Evolutionary conservation across 2,329 filamentous ascomycete genomes (phyloP).

Genomic region (Dactylella cylindrospora): DNA sequence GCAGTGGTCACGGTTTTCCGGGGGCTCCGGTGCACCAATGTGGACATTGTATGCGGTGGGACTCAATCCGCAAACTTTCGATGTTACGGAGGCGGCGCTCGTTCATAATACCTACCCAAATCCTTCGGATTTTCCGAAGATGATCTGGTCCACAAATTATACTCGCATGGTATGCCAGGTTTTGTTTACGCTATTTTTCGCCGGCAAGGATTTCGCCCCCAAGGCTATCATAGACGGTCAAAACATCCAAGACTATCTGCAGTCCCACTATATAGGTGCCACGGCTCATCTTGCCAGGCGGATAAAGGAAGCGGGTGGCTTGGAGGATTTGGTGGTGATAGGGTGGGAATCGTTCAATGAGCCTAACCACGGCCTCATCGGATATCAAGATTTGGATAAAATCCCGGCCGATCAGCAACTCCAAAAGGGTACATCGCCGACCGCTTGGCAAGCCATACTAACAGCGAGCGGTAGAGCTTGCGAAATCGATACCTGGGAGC

Average conservation of each 20-base stretch:
- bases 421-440: constrained; percentile 89
- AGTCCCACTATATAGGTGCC: constrained; percentile 79
- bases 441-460: constrained; percentile 88
- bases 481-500: constrained; percentile 89
- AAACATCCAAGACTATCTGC: constrained; percentile 95
- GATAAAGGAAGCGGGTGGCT: constrained; percentile 84
- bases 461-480: constrained; percentile 88
- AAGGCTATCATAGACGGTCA: constrained; percentile 92
- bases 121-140: constrained; percentile 85
- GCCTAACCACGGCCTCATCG: constrained; percentile 83
- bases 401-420: constrained; percentile 86
- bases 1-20: constrained; percentile 89
- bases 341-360: constrained; percentile 98
- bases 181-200: constrained; percentile 94
- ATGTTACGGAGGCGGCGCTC: constrained; percentile 82
- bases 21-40: constrained; percentile 92
- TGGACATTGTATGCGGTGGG: constrained; percentile 97
- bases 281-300: constrained; percentile 77
- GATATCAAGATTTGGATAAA: constrained; percentile 74
- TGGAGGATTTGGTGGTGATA: constrained; percentile 83
- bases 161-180: constrained; percentile 80
- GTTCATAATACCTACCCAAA: constrained; percentile 93
- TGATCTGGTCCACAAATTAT: constrained; percentile 99
- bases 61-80: constrained; percentile 81
- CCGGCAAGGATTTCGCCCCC: constrained; percentile 84